These are phyloP conservation scores for Septoria petroselini DNA, from an alignment of 2,329 filamentous ascomycete species.

Conservation along the genomic window DNA sequence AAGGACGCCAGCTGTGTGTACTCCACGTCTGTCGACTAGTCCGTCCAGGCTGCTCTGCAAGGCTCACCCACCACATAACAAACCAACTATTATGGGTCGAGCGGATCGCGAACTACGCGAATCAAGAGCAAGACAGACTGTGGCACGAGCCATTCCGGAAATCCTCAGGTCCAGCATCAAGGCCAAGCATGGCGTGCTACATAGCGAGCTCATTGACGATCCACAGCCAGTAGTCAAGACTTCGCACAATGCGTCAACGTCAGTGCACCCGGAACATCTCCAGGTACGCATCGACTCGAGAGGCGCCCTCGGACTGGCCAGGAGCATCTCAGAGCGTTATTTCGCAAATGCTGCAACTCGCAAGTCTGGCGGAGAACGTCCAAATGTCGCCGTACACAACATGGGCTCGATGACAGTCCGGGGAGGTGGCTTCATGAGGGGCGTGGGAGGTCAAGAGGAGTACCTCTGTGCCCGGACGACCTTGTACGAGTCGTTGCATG, in stretches of 20 bases:
- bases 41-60: background rate
- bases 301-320: conserved; percentile 56
- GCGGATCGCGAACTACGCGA: conserved; percentile 30
- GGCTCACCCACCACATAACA: conserved; percentile 1
- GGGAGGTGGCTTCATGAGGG: conserved; percentile 60
- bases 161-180: conserved; percentile 54
- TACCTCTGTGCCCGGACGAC: conserved; percentile 61
- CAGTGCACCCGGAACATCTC: conserved; percentile 25
- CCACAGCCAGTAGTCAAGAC: conserved; percentile 34
- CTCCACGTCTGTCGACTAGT: background rate
- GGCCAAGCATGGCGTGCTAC: conserved; percentile 54
- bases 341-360: conserved; percentile 24
- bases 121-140: conserved; percentile 48
- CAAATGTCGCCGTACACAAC: conserved; percentile 57
- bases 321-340: conserved; percentile 27
- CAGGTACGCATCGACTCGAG: conserved; percentile 48
- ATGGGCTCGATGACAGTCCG: conserved; percentile 62
- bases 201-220: conserved; percentile 50
- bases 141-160: conserved; percentile 59
- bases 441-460: conserved; percentile 61
- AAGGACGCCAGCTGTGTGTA: background rate
- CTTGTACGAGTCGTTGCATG: conserved; percentile 56
- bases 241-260: conserved; percentile 14
- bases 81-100: conserved; percentile 20
- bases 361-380: conserved; percentile 28